Evolutionary conservation across 2,329 filamentous ascomycete species (phyloP), one percentile per base, ranked within the genome.

Genomic region (Ophiocordyceps sinensis): DNA sequence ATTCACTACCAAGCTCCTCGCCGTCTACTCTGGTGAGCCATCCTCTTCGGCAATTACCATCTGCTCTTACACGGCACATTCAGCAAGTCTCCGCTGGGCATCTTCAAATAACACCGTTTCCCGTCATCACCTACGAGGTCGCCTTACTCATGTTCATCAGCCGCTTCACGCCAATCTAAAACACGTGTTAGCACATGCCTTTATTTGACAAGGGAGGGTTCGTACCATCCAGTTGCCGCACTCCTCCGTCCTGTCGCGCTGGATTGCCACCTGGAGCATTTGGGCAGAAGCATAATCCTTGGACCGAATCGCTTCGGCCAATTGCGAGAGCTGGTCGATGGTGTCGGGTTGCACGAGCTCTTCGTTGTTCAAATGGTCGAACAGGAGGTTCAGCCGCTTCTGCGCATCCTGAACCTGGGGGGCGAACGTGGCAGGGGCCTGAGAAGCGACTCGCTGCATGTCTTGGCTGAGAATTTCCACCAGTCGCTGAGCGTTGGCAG

Each of bases 361-460:
- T 55, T 88, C 83, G 50, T 96, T 96, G 71, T 96, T 98, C 37
- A 98, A 70, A 60, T 95, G 87, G 56, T 98, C 89, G 58, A 95
- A 96, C n/a, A 98, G 68, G 39, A 95, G 79, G 53, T 84, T 85
- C 44, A 98, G 72, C 26, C 91, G 79, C 65, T 94, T 94, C 59
- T 94, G 85, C 2, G 88, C 91, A 58, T 96, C 91, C 53, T 86
- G 84, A 17, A 98, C 87, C 58, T 96, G 88, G 13, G 79, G 73
- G 47, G 85, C 81, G 65, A 91, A 95, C 14, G 81, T 79, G n/a
- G 81, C 69, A 15, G 91, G 91, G 1, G 91, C 91, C 50, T 85
- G 82, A 28, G 79, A 66, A 44, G 88, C 88, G 42, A 98, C 84
- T 29, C 87, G 83, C 52, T 89, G 80, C 77, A 96, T 87, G 51